Base-by-base conservation (phyloP, 306 rosid species). In the Gastrolobium bilobum region DNA sequence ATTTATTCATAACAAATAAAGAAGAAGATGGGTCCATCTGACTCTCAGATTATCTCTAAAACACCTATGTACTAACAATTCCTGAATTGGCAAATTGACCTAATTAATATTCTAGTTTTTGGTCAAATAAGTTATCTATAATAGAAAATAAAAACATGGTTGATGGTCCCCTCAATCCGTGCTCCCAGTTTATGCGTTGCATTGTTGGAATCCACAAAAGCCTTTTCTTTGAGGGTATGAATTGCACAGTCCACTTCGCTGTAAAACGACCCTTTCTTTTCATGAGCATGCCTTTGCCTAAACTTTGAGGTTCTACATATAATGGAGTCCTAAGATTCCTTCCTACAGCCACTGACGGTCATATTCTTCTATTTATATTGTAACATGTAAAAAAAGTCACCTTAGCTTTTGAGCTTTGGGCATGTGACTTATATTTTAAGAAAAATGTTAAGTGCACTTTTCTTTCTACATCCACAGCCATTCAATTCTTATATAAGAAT, bases 181-280 rank as follows among this genome's bases (percentile, higher is more conserved):
- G 53, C 39, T 0, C 35, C 15, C 2, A 10, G 20, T 37, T 29
- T 46, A 72, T 83, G 83, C 68, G 8, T 74, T 68, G 74, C 63
- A 35, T 10, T 40, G 84, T 75, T 79, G 87, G 82, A 79, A 79
- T 62, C 81, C 87, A 84, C 43, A 10, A 70, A 77, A 47, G 61
- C 35, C 43, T 68, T 44, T 5, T 60, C 11, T 3, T 39, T 47
- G 40, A 6, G 37, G 35, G 39, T 61, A 48, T 61, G 10, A 76
- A 62, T 38, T 61, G 7, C 62, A 47, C 7, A 65, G 10, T 13
- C 62, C 52, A 75, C 62, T 52, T 10, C 59, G 38, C 39, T 26
- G 30, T n/a, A 13, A 20, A 20, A 20, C 26, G 26, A 20, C n/a
- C 3, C 50, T 62, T 30, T 4, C 13, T 34, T 80, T 68, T 15